phyloP scores from a whole-genome alignment of 768 basidiomycete genomes.

The Heimioporus sp. region DNA sequence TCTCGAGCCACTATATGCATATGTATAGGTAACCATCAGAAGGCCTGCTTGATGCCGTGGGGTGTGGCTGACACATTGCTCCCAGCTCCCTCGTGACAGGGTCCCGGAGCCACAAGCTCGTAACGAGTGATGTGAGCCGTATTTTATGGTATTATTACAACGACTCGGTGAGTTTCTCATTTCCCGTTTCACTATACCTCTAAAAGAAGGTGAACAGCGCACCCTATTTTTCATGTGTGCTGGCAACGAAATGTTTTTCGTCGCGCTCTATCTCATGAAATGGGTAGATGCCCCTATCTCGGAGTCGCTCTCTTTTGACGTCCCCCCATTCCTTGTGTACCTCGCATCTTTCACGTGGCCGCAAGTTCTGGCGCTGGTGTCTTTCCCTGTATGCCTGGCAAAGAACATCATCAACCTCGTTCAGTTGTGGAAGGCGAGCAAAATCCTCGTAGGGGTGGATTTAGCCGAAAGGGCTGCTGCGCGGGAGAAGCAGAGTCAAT shows the following conservation, averaged over 20 bases:
- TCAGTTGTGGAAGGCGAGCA: conserved; percentile 97
- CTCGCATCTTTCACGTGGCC: conserved; percentile 64
- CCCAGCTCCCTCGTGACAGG: conserved; percentile 91
- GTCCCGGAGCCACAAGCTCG: conserved; percentile 87
- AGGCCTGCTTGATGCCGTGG: too few relatives aligned
- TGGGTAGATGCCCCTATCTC: conserved; percentile 74
- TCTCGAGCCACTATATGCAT: conserved; percentile 98
- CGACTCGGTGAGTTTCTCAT: conserved; percentile 63
- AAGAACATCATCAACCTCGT: conserved; percentile 96
- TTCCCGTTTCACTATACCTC: background rate
- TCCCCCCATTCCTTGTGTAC: conserved; percentile 14
- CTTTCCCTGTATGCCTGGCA: conserved; percentile 63
- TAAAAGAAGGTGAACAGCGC: conserved; percentile 42
- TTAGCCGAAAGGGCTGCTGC: conserved; percentile 78
- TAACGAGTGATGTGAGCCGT: conserved; percentile 88
- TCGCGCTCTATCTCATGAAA: conserved; percentile 90
- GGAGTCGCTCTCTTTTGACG: conserved; percentile 12
- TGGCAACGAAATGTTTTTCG: conserved; percentile 94
- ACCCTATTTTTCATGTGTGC: conserved; percentile 92
- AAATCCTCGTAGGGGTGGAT: conserved; percentile 92
- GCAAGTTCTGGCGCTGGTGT: conserved; percentile 60
- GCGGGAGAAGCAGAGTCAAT: conserved; percentile 34
- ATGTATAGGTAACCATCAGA: conserved; percentile 83
- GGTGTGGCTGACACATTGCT: conserved; percentile 4
- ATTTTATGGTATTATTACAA: conserved; percentile 95